Conservation (phyloP, 1,284 basidiomycete species). For the Neonothopanus nambi region DNA sequence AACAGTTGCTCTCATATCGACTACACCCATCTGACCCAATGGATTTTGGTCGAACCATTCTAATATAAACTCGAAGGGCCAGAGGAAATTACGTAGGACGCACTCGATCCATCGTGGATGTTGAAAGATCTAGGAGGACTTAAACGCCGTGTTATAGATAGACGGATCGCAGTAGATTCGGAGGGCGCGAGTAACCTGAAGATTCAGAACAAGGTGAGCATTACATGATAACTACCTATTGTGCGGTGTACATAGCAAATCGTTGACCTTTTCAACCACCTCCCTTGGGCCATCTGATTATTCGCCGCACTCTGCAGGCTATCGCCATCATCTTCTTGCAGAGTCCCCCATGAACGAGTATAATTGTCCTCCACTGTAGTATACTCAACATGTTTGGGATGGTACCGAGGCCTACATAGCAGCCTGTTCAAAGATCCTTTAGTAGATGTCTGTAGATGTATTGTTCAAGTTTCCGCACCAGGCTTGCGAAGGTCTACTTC, state of each 20-base stretch:
- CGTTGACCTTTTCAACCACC: constrained; percentile 81
- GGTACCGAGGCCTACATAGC: too few species aligned
- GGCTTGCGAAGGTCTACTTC: too few species aligned
- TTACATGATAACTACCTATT: not conserved
- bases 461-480: too few species aligned
- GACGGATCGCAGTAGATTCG: constrained; percentile 81
- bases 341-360: constrained; percentile 93
- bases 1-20: constrained; percentile 88
- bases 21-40: constrained; percentile 92
- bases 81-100: constrained; percentile 91
- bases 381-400: too few species aligned
- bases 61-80: constrained; percentile 82
- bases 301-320: constrained; percentile 90
- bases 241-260: constrained; percentile 74
- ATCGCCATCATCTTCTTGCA: constrained; percentile 94
- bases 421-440: too few species aligned
- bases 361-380: constrained; percentile 97
- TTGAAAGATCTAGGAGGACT: constrained; percentile 89
- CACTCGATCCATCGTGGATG: constrained; percentile 94
- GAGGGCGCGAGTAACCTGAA: constrained; percentile 69
- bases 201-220: not conserved
- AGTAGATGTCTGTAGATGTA: too few species aligned
- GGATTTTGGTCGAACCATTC: constrained; percentile 99
- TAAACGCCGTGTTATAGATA: constrained; percentile 95
- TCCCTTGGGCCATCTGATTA: constrained; percentile 81